Evolutionary conservation across 129 eudicot genomes (phyloP).

Genomic region (Solidago caesia): DNA sequence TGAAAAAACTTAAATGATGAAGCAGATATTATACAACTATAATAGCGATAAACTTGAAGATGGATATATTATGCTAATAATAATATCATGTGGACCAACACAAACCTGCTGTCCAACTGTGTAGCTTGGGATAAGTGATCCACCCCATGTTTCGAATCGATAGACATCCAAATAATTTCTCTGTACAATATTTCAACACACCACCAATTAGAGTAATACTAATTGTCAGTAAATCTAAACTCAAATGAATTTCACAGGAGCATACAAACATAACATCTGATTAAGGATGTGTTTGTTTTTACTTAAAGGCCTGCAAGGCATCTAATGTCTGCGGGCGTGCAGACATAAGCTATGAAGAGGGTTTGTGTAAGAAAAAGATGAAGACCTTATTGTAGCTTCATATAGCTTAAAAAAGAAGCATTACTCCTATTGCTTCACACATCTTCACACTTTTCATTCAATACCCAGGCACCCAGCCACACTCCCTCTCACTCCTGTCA

Average conservation of each 20-base stretch:
- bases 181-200: constrained; percentile 40
- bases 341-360: too few species aligned
- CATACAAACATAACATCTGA: constrained; percentile 6
- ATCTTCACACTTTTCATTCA: too few species aligned
- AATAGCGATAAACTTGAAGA: constrained; percentile 15
- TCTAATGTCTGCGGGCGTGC: too few species aligned
- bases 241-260: not conserved
- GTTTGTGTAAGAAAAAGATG: too few species aligned
- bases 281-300: not conserved
- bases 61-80: constrained; percentile 10
- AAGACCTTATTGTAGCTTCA: constrained; percentile 1
- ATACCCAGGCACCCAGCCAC: too few species aligned
- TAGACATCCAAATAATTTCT: constrained; percentile 93
- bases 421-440: too few species aligned
- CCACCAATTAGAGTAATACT: not conserved
- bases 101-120: constrained; percentile 83
- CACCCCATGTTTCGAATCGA: constrained; percentile 92
- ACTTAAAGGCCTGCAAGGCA: too few species aligned
- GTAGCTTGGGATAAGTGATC: constrained; percentile 87
- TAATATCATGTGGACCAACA: constrained; percentile 10
- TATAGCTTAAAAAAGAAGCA: too few species aligned
- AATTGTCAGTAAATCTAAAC: not conserved
- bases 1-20: not conserved
- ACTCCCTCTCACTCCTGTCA: too few species aligned
- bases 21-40: constrained; percentile 9